These are phyloP conservation scores for Bassia scoparia DNA, from an alignment of 148 eudicot genomes.

Conservation along the genomic window DNA sequence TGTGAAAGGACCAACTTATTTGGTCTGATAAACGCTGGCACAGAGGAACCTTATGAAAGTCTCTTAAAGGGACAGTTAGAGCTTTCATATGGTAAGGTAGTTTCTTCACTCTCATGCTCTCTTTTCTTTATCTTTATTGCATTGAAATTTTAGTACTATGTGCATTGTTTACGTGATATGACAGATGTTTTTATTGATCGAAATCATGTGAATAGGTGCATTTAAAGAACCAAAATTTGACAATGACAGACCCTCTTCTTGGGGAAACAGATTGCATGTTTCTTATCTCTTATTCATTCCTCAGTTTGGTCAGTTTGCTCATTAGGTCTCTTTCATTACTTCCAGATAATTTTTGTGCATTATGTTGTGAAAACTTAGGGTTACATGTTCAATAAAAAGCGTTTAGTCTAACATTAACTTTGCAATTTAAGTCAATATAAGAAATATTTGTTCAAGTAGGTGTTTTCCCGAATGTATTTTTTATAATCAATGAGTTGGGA, in stretches of 20 bases:
- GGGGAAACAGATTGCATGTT: conserved; percentile 94
- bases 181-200: conserved; percentile 97
- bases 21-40: conserved; percentile 97
- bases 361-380: too few relatives aligned
- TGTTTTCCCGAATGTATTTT: too few relatives aligned
- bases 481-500: too few relatives aligned
- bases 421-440: too few relatives aligned
- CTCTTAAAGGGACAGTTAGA: conserved; percentile 81
- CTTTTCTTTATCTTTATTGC: conserved; percentile 1
- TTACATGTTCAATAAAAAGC: too few relatives aligned
- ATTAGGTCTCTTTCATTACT: conserved; percentile 1
- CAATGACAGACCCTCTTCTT: conserved; percentile 98
- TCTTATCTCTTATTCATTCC: conserved; percentile 96
- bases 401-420: too few relatives aligned
- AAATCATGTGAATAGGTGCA: conserved; percentile 92
- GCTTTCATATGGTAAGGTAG: conserved; percentile 91
- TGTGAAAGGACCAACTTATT: conserved; percentile 88
- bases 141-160: neutral
- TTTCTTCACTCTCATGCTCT: conserved; percentile 7
- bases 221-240: conserved; percentile 93
- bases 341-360: neutral
- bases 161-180: conserved; percentile 18
- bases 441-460: too few relatives aligned
- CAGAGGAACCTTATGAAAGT: conserved; percentile 89
- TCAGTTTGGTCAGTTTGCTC: conserved; percentile 74